A percentile compares a stretch with the other conserved stretches of the same genome.
Evolutionary conservation across 1,284 basidiomycete species (phyloP).

Genomic region (Exobasidium cylindrosporum): DNA sequence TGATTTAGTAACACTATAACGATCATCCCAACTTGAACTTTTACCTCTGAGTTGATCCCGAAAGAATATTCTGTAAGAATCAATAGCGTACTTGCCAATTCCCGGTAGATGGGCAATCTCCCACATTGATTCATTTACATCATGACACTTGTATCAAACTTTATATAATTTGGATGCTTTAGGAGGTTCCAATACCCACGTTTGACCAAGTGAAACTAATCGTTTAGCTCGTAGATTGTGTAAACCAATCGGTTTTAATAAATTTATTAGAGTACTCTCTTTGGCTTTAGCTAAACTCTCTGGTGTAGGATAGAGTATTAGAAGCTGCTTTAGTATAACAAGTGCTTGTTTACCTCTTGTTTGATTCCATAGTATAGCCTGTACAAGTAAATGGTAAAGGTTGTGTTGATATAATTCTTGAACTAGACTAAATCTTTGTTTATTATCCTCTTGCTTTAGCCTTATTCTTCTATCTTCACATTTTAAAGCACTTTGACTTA

Average conservation of each 20-base stretch:
- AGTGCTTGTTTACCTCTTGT: slow-evolving; percentile 4
- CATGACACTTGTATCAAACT: background rate
- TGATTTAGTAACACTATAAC: background rate
- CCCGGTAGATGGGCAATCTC: slow-evolving; percentile 3
- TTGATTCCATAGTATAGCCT: slow-evolving; percentile 6
- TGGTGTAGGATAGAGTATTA: background rate
- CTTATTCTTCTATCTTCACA: too few species aligned
- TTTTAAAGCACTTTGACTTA: too few species aligned
- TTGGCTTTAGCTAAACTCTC: background rate
- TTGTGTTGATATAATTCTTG: slow-evolving; percentile 3
- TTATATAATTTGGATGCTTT: background rate
- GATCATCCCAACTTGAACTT: background rate
- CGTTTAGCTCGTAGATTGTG: background rate
- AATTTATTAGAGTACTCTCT: background rate
- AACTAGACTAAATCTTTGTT: background rate
- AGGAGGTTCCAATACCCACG: background rate
- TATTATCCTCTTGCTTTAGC: background rate
- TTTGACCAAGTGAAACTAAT: background rate
- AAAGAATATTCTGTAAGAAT: background rate
- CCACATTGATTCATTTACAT: background rate
- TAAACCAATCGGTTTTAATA: background rate
- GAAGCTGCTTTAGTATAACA: background rate
- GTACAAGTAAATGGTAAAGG: slow-evolving; percentile 2
- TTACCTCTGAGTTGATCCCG: background rate
- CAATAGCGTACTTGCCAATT: background rate